These are phyloP conservation scores for Casuarina equisetifolia DNA, from an alignment of 306 rosid genomes.

Conservation along the genomic window DNA sequence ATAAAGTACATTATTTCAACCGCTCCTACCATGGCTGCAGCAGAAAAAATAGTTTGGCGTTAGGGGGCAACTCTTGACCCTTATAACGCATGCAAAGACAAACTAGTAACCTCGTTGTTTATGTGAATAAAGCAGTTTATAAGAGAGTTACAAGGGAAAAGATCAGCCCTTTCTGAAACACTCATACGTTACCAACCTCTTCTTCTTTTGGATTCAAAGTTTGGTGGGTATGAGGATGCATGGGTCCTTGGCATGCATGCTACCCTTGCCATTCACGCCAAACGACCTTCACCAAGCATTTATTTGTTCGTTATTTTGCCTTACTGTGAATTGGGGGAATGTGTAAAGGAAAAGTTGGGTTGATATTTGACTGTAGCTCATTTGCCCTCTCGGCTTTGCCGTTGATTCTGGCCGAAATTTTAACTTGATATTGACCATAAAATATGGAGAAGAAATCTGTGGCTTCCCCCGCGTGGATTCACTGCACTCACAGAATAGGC, in stretches of 20 bases:
- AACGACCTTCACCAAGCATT: not conserved
- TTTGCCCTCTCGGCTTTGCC: too few species aligned
- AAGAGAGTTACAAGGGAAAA: too few species aligned
- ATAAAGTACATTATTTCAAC: not conserved
- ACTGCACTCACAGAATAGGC: not conserved
- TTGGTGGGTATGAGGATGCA: not conserved
- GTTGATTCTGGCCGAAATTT: too few species aligned
- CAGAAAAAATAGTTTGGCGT: not conserved
- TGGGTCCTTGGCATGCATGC: not conserved
- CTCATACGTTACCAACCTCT: too few species aligned
- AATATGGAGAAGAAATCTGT: too few species aligned
- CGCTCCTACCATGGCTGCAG: constrained; percentile 17
- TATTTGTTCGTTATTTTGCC: not conserved
- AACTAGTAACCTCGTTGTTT: constrained; percentile 1
- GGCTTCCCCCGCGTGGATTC: too few species aligned
- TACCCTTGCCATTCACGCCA: constrained; percentile 27
- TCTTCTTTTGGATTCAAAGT: not conserved
- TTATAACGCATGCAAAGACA: constrained; percentile 2
- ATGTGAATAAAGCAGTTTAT: constrained; percentile 15
- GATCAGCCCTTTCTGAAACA: too few species aligned
- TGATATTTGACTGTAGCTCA: too few species aligned
- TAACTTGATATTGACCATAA: too few species aligned
- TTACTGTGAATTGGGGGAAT: not conserved
- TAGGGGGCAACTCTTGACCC: not conserved
- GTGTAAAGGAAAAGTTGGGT: too few species aligned